phyloP scores from a whole-genome alignment of 352 stramenopile genomes.

The Hyaloperonospora arabidopsidis region DNA sequence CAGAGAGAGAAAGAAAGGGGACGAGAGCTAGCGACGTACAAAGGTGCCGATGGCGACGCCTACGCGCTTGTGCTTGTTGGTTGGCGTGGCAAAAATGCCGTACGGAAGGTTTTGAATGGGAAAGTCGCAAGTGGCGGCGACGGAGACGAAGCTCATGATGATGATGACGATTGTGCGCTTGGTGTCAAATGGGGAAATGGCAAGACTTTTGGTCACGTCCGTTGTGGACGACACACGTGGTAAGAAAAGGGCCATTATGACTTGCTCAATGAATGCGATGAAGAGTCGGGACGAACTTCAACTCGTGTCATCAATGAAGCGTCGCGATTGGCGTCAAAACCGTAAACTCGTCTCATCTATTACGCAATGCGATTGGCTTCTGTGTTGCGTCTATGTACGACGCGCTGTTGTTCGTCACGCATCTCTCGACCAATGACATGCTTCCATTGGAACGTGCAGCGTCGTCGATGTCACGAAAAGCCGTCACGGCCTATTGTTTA shows the following conservation, averaged over 20 bases:
- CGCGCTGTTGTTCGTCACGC: too few species aligned
- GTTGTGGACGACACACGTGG: not conserved
- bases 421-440: too few species aligned
- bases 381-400: not conserved
- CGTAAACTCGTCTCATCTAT: slow-evolving; percentile 1
- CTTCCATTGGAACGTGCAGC: too few species aligned
- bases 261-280: too few species aligned
- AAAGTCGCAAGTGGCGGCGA: slow-evolving; percentile 78
- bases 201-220: not conserved
- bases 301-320: too few species aligned
- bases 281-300: not conserved
- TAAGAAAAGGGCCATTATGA: not conserved
- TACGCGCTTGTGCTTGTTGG: slow-evolving; percentile 55
- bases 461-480: too few species aligned
- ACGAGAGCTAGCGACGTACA: slow-evolving; percentile 29
- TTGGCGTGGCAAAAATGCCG: slow-evolving; percentile 87
- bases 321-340: not conserved
- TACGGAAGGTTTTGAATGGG: slow-evolving; percentile 94
- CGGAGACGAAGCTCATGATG: slow-evolving; percentile 51
- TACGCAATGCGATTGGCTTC: not conserved
- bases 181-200: too few species aligned
- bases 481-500: too few species aligned
- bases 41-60: slow-evolving; percentile 80
- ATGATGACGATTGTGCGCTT: too few species aligned
- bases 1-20: not conserved